Evolutionary conservation across 257 asterid genomes (phyloP).

Genomic region (Solanum phureja): DNA sequence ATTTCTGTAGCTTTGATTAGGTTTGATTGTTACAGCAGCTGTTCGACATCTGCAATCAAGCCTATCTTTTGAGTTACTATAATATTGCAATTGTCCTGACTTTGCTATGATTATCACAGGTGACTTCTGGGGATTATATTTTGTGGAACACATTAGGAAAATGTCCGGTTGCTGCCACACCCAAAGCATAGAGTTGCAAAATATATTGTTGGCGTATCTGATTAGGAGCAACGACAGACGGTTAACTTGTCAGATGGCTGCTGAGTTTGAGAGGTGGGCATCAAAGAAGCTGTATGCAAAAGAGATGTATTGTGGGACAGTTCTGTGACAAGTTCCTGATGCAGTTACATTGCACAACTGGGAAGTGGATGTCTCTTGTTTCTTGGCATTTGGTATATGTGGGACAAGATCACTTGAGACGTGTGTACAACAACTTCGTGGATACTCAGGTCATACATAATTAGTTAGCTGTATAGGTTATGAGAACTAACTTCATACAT

Average conservation of each 20-base stretch:
- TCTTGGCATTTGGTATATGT: background rate
- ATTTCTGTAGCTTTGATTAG: background rate
- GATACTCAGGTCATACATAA: background rate
- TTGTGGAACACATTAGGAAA: conserved; percentile 91
- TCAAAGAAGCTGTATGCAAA: background rate
- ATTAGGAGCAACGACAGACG: background rate
- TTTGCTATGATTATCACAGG: conserved; percentile 34
- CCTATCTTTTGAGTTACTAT: background rate
- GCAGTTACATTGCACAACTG: background rate
- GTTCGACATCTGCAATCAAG: background rate
- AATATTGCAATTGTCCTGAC: background rate
- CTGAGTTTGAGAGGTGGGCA: background rate
- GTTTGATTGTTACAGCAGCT: background rate
- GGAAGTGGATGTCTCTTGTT: background rate
- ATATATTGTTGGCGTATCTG: background rate
- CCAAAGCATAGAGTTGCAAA: conserved; percentile 25
- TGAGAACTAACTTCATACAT: background rate
- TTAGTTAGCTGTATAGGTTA: background rate
- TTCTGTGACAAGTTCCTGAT: background rate
- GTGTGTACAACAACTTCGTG: background rate
- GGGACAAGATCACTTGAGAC: background rate
- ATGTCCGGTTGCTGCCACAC: conserved; percentile 77
- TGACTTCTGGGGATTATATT: conserved; percentile 81
- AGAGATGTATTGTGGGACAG: background rate
- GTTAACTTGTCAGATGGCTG: background rate